Conservation (phyloP, 352 stramenopile genomes). For the Phytopythium kandeliae region DNA sequence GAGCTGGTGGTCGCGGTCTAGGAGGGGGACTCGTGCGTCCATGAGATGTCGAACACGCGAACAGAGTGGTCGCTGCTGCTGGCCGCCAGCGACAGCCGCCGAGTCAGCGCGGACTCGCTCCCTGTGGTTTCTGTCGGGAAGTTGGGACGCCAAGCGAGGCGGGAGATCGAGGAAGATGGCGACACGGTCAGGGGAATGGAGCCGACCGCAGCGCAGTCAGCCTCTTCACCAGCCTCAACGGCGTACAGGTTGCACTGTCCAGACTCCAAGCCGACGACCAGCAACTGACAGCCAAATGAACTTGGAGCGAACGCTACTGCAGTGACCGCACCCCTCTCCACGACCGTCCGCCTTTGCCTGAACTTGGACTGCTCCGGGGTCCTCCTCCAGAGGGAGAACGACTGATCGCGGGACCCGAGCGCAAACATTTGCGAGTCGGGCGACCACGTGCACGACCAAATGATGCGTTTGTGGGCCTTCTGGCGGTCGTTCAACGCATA, state of each 20-base stretch:
- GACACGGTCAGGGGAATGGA: constrained; percentile 18
- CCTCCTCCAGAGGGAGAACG: constrained; percentile 44
- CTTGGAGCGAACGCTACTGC: constrained; percentile 52
- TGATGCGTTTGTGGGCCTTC: constrained; percentile 74
- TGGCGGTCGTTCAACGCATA: constrained; percentile 38
- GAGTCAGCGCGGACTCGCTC: neutral
- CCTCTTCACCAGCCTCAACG: neutral
- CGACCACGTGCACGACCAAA: constrained; percentile 76
- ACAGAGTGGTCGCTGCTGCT: constrained; percentile 50
- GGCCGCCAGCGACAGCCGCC: constrained; percentile 20
- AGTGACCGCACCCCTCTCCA: constrained; percentile 40
- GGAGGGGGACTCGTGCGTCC: no score
- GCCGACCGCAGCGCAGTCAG: constrained; percentile 6
- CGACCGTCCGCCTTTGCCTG: constrained; percentile 12
- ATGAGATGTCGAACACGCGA: constrained; percentile 31
- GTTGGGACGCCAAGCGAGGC: constrained; percentile 37
- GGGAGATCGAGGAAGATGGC: constrained; percentile 33
- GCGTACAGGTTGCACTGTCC: constrained; percentile 17
- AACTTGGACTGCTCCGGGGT: constrained; percentile 15
- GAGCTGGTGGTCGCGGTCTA: no score
- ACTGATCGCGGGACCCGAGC: constrained; percentile 63
- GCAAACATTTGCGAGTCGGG: constrained; percentile 51
- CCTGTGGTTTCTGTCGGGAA: neutral
- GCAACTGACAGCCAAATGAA: constrained; percentile 9
- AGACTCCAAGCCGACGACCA: constrained; percentile 58